Base-by-base conservation (phyloP, 2,329 filamentous ascomycete genomes). In the Penicillium rolfsii region DNA sequence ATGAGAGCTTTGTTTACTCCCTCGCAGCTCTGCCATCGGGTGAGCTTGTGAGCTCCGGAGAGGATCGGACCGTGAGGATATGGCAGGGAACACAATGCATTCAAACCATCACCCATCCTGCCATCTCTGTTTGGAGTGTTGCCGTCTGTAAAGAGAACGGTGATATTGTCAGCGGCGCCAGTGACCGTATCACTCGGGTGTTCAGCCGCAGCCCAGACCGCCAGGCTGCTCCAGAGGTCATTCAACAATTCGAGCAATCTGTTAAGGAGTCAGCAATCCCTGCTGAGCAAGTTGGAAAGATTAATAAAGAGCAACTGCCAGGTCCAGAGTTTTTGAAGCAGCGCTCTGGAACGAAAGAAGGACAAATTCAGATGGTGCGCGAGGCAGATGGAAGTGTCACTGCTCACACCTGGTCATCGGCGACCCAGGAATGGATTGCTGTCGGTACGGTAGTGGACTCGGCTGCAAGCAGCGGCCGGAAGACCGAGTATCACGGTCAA, bases 21-120 rank as follows among this genome's bases (percentile, higher is more conserved):
- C 80, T 99, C 14, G 84, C 90, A 1, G 84, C 85, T 24, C 80
- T 96, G 9, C 91, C 94, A 0, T 88, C 90, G 0, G 94, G 94
- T 5, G 93, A 97, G 73, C 82, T 99, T 33, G 90, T 96, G 52
- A 98, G 94, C 75, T 88, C 92, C 1, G 93, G 93, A 19, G 95
- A 99, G 77, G 95, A 99, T 77, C 87, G 95, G n/a, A 97, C 95
- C 0, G 87, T 96, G 36, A 86, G 92, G 55, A 82, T 99, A 73
- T 99, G 96, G 95, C 89, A 85, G 67, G 91, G 89, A 48, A 85
- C 82, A 14, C 84, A 93, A 59, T 98, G 94, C 74, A 80, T 97
- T 49, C 95, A 99, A 77, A 97, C 94, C 41, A 98, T 99, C 65
- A 97, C 94, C 1, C 93, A 97, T 71, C 95, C 95, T 11, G 95